Evolutionary conservation across 208 protist genomes (phyloP), one percentile per base, ranked within the genome.

Genomic region (Trypanosoma congolense): DNA sequence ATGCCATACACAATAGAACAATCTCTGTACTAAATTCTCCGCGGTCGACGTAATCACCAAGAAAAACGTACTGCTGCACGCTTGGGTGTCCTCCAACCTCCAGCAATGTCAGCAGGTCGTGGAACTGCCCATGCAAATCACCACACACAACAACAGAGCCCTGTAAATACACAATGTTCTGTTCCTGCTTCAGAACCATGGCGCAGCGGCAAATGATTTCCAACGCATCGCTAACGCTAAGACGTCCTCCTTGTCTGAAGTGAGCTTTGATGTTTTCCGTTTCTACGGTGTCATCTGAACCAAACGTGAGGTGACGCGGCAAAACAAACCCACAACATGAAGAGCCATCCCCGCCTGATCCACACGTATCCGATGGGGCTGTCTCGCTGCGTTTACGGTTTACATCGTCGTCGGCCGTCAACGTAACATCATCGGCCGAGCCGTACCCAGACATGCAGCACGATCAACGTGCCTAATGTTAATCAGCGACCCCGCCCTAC

Each of bases 41-140:
- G 18, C 82, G 62, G 49, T 91, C 82, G 10, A 90, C 77, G 56
- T 98, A 99, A 74, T 99, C 97, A 14, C 97, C 96, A 56, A 99
- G 79, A 60, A 99, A 99, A 0, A 99, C 66, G 53, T 98, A 99
- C 53, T 98, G 96, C 0, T 87, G 98, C 21, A 90, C 70, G 25
- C 26, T 52, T 6, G 75, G 61, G 43, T 57, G 47, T 9, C 88
- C 87, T 6, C 65, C 85, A 3, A 90, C 31, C 4, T 65, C 43
- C 4, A 96, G 53, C 19, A 96, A 74, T 46, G 91, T 87, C 1
- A 83, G 53, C 3, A 97, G 61, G 51, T 97, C 92, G 53, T 90
- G 84, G 45, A 89, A 88, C 65, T 98, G 96, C 36, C 94, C 96
- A 61, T 97, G 90, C 36, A 98, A 62, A 64, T 97, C 92, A 21